Base-by-base conservation (phyloP, 75 land plant genomes). In the Adiantum capillusveneris region DNA sequence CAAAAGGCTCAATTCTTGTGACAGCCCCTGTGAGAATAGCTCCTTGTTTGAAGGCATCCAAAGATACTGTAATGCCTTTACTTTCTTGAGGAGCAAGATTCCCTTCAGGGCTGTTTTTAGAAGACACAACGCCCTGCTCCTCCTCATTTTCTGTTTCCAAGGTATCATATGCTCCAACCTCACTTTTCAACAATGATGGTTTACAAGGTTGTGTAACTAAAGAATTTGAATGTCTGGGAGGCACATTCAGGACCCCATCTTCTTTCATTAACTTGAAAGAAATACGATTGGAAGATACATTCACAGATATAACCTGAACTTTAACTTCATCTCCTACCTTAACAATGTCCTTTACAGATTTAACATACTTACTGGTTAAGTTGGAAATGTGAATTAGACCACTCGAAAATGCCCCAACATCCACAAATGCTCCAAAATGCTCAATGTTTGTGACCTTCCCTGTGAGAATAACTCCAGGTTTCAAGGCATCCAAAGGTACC, bases 381-480 rank as follows among this genome's bases (percentile, higher is more conserved):
- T 58, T 29, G 6, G 39, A 30, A 20, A 58, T 29, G 39, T 58
- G 60, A 18, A 58, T 16, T 7, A 58, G 18, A 13, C 60, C 60
- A 34, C 31, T 31, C 11, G 31, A 16, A 12, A 19, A 30, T 6
- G 19, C 60, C 6, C 39, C 60, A 29, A 58, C 13, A 17, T 58
- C 39, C 1, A 58, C 39, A 34, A 58, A 58, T 21, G 60, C 60
- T 21, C 60, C 60, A 36, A 58, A 58, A 42, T 14, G 2, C 39
- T 7, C 31, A 6, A 58, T 58, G 5, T 28, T 21, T 58, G 18
- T 31, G 20, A 58, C 60, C 25, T 20, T 30, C 11, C 60, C 60
- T 11, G 41, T 58, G 13, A 58, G 12, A 36, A 58, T 20, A 28
- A 14, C 37, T 21, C 60, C 60, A 12, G 60, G 60, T 21, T 30